phyloP scores from a whole-genome alignment of 768 basidiomycete genomes.

The Kwoniella dejecticola region DNA sequence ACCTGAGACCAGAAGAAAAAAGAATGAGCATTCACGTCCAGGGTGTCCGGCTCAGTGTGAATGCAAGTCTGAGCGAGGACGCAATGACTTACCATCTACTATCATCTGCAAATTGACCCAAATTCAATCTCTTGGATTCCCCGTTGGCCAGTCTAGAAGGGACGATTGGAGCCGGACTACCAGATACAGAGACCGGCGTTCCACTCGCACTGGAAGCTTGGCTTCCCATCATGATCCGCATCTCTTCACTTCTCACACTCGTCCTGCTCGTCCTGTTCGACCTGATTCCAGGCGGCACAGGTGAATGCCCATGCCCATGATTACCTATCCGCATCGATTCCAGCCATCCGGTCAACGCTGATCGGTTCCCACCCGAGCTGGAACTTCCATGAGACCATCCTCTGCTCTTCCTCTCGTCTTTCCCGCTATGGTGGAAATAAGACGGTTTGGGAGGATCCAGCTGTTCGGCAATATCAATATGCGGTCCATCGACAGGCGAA shows the following conservation, averaged over 20 bases:
- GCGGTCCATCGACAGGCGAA: conserved; percentile 12
- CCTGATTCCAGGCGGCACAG: conserved; percentile 17
- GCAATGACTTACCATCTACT: conserved; percentile 17
- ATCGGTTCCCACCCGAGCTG: conserved; percentile 35
- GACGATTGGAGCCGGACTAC: neutral
- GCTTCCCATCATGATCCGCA: conserved; percentile 19
- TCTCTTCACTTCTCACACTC: conserved; percentile 34
- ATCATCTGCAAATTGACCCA: neutral
- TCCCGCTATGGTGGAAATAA: neutral
- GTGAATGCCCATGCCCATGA: conserved; percentile 1
- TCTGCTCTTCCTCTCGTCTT: conserved; percentile 15
- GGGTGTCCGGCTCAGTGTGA: too few relatives aligned
- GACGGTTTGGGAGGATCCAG: conserved; percentile 28
- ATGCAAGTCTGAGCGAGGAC: neutral
- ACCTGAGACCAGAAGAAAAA: too few relatives aligned
- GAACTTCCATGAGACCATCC: conserved; percentile 30
- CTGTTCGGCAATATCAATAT: conserved; percentile 24
- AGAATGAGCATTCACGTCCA: too few relatives aligned
- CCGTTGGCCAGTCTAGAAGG: neutral
- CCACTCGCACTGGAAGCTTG: conserved; percentile 2
- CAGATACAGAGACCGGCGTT: neutral
- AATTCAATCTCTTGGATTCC: neutral
- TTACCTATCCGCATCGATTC: conserved; percentile 39
- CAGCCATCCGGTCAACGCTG: conserved; percentile 41
- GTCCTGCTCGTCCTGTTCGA: conserved; percentile 29